Conservation (phyloP, 192 early-diverging fungal species). For the Coemansia sp. region DNA sequence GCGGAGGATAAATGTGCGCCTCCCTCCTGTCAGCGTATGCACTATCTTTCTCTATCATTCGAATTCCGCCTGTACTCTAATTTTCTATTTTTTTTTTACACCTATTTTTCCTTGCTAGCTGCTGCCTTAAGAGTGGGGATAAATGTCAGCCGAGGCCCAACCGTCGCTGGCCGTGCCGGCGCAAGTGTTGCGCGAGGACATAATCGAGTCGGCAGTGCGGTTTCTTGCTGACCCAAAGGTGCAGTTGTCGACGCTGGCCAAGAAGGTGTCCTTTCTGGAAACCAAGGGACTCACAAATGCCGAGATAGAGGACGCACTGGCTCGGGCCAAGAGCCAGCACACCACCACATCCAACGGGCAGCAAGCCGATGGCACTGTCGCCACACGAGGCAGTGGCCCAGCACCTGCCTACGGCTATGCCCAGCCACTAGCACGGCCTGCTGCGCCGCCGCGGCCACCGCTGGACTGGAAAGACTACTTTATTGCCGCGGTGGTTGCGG, state of each 20-base stretch:
- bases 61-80: not conserved
- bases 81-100: not conserved
- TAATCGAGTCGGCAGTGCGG: constrained; percentile 79
- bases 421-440: constrained; percentile 49
- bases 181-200: constrained; percentile 60
- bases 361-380: not conserved
- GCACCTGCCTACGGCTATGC: constrained; percentile 38
- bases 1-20: not conserved
- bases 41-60: not conserved
- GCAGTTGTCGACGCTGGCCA: constrained; percentile 79
- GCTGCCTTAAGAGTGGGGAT: not conserved
- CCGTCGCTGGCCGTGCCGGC: constrained; percentile 5
- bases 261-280: constrained; percentile 93
- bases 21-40: not conserved
- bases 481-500: constrained; percentile 81
- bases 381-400: not conserved
- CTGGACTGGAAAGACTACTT: constrained; percentile 94
- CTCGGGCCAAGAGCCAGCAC: constrained; percentile 52
- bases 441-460: constrained; percentile 58
- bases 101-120: not conserved
- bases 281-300: constrained; percentile 87
- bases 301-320: constrained; percentile 89
- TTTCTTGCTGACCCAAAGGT: constrained; percentile 95
- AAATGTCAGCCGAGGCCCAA: constrained; percentile 31
- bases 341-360: constrained; percentile 18